phyloP scores from a whole-genome alignment of 116 monocot species.

The Zostera marina region DNA sequence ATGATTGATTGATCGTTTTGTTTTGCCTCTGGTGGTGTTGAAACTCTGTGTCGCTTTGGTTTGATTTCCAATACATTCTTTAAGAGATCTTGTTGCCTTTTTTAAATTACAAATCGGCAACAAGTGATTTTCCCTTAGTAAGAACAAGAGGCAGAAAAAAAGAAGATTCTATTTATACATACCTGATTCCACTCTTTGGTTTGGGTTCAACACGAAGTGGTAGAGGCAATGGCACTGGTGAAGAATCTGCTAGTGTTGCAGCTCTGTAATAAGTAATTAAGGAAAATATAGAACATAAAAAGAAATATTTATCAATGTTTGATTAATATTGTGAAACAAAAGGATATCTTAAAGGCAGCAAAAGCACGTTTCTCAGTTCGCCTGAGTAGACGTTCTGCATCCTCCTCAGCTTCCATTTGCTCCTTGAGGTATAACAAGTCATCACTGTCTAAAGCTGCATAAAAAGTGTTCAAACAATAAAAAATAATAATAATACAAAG shows the following conservation, averaged over 20 bases:
- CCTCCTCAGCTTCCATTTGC: conserved; percentile 99
- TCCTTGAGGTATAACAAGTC: conserved; percentile 96
- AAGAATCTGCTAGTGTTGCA: conserved; percentile 76
- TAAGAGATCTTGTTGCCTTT: conserved; percentile 88
- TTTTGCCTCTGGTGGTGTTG: conserved; percentile 18
- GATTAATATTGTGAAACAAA: conserved; percentile 1
- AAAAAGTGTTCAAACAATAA: conserved; percentile 1
- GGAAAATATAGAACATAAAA: conserved; percentile 3
- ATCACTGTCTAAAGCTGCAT: conserved; percentile 94
- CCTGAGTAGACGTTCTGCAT: conserved; percentile 91
- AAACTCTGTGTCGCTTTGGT: conserved; percentile 44
- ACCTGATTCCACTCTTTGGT: conserved; percentile 95
- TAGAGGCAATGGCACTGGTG: conserved; percentile 50
- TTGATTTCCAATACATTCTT: conserved; percentile 85
- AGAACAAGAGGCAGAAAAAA: background rate
- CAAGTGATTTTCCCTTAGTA: background rate
- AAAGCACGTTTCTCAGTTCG: conserved; percentile 95
- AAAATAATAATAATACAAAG: background rate
- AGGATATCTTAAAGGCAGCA: conserved; percentile 93
- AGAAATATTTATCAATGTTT: background rate
- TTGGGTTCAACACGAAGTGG: conserved; percentile 95
- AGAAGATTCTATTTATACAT: background rate
- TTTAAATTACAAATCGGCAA: conserved; percentile 8
- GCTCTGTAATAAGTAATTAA: conserved; percentile 61
- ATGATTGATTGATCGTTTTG: conserved; percentile 2